Conservation (phyloP, 768 basidiomycete genomes). For the Rickenella mellea region DNA sequence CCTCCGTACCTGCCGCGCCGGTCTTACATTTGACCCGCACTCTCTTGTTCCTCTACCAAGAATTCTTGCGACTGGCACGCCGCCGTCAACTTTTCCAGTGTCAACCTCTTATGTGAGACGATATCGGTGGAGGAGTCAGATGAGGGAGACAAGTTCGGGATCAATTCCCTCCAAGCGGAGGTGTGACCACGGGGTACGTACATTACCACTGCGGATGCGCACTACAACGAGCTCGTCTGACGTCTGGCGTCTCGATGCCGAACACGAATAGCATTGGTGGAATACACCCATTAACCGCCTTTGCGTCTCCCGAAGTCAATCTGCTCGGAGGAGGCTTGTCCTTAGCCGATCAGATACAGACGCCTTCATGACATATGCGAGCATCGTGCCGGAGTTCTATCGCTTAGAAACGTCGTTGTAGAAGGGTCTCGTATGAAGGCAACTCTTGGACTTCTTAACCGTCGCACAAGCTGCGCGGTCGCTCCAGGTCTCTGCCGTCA, state of each 20-base stretch:
- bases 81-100: slow-evolving; percentile 74
- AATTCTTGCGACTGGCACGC: slow-evolving; percentile 67
- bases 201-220: slow-evolving; percentile 35
- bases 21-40: slow-evolving; percentile 82
- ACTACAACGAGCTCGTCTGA: slow-evolving; percentile 42
- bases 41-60: slow-evolving; percentile 56
- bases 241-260: slow-evolving; percentile 24
- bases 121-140: too few species aligned
- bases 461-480: too few species aligned
- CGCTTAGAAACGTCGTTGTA: slow-evolving; percentile 71
- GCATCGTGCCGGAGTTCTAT: slow-evolving; percentile 77
- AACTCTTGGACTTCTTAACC: too few species aligned
- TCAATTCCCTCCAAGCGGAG: too few species aligned
- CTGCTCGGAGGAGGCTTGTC: slow-evolving; percentile 2
- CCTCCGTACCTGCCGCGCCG: slow-evolving; percentile 29
- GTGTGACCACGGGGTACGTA: too few species aligned
- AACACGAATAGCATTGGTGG: too few species aligned
- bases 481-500: too few species aligned
- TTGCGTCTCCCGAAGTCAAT: slow-evolving; percentile 49
- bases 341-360: slow-evolving; percentile 50
- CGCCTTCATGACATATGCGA: slow-evolving; percentile 80
- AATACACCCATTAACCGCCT: slow-evolving; percentile 36
- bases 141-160: too few species aligned
- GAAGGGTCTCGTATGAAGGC: slow-evolving; percentile 46
- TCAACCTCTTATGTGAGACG: slow-evolving; percentile 76